Conservation (phyloP, 2,329 filamentous ascomycete species). For the Alternaria gansuensis region DNA sequence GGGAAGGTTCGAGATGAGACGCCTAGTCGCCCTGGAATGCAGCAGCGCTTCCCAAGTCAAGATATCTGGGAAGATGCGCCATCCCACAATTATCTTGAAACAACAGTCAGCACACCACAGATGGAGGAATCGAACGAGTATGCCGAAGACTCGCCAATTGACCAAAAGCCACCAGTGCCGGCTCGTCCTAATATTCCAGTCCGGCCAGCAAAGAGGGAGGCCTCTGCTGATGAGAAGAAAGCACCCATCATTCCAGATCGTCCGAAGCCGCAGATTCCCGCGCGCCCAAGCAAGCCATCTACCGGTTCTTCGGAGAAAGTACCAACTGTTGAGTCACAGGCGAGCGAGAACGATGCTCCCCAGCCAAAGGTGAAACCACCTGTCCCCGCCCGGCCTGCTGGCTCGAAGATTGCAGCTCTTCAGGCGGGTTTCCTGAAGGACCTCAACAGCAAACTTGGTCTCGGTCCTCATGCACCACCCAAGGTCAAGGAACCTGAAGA, state of each 20-base stretch:
- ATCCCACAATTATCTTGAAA: conserved; percentile 80
- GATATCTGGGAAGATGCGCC: conserved; percentile 96
- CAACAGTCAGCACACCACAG: conserved; percentile 69
- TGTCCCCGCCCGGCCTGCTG: conserved; percentile 78
- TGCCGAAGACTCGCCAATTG: conserved; percentile 45
- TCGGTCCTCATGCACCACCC: conserved; percentile 79
- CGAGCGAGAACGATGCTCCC: conserved; percentile 49
- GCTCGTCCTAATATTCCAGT: conserved; percentile 45
- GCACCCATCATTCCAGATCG: conserved; percentile 64
- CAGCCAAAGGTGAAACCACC: conserved; percentile 79
- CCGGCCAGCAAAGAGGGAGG: conserved; percentile 49
- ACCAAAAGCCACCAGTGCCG: conserved; percentile 43
- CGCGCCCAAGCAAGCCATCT: conserved; percentile 64
- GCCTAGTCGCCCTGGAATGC: conserved; percentile 60
- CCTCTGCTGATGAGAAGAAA: conserved; percentile 62
- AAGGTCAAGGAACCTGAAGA: conserved; percentile 78
- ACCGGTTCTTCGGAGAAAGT: conserved; percentile 54
- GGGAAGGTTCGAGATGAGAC: conserved; percentile 60
- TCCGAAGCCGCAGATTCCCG: conserved; percentile 71
- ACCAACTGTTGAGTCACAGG: conserved; percentile 35
- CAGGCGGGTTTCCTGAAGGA: conserved; percentile 94
- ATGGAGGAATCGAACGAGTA: conserved; percentile 59
- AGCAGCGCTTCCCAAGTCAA: conserved; percentile 84
- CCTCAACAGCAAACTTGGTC: conserved; percentile 84
- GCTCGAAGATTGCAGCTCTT: conserved; percentile 87